Evolutionary conservation across 2,329 filamentous ascomycete species (phyloP), one percentile per base, ranked within the genome.

Genomic region (Alternaria brassicicola): DNA sequence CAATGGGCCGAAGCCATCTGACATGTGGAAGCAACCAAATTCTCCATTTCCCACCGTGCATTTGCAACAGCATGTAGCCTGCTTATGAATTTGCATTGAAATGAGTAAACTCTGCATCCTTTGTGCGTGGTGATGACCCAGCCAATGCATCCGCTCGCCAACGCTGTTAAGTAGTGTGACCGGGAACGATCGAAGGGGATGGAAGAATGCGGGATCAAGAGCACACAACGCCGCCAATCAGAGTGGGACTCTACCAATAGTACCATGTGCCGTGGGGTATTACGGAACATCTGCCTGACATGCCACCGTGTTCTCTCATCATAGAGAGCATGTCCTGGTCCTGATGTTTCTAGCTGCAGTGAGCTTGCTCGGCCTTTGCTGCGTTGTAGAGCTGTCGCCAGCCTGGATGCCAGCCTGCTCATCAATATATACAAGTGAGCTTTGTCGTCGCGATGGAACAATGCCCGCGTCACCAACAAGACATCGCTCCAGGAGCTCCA

Each of bases 321-420:
- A 69, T n/a, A 73, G 25, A 42, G 64, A 72, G 8, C 57, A 65
- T 28, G 49, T 62, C 51, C 66, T 66, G 26, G 56, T 47, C 51
- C 12, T 57, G 26, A 57, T 23, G 23, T 38, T 49, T 25, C 42
- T 56, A 12, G 8, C 41, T 23, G 3, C 43, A 15, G 36, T 41
- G 15, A n/a, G 23, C 36, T 52, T 50, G 31, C 48, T 21, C 15
- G 55, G 52, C 7, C 38, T 52, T 30, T 17, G 30, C 28, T 57
- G 60, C 45, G 59, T 51, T 33, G 54, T 61, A 30, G 38, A 42
- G 8, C 49, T 45, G 31, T 26, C 51, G 55, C 61, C 59, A 28
- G 51, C 59, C 12, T 65, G 45, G 28, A 33, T 48, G 10, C 38
- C 28, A 42, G 26, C 25, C 25, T 39, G 50, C 25, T 57, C 47